Base-by-base conservation (phyloP, 2,329 filamentous ascomycete genomes). In the Hypoxylon sp. region DNA sequence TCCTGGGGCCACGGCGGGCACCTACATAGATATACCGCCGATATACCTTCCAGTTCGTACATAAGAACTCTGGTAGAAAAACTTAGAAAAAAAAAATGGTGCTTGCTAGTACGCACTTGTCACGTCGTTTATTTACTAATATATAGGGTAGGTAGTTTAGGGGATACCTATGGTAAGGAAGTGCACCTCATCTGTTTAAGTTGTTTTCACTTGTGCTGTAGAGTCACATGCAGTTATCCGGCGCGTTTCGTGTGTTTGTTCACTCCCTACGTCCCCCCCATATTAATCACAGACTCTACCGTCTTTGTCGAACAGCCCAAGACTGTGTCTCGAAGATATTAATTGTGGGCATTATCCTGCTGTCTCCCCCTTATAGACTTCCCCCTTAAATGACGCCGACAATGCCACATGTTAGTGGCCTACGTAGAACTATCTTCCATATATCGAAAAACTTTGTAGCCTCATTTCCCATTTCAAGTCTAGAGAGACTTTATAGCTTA, bases 171-270 rank as follows among this genome's bases (percentile, higher is more conserved):
- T 26, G 39, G 39, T 17, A 44, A 17, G 39, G 9, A 22, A 17
- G n/a, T 19, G 19, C 8, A n/a, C 19, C 5, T 3, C n/a, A 44
- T 17, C 14, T 44, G 39, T 31, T 22, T 17, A 9, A 3, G 14
- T 5, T 61, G 63, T 55, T 56, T 55, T 29, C 52, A 61, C 19
- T n/a, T 3, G 10, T 31, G 33, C 50, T 35, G 52, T 17, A 37
- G 52, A 14, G 13, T n/a, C 26, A 44, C 26, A 57, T 67, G 58
- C 58, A 58, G 26, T 3, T 39, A 53, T 9, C 58, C 64, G 58
- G 54, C 13, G 35, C 35, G 17, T 58, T 39, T n/a, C 13, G 52
- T 33, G 26, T 13, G 58, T 62, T 67, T 63, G 64, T 33, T 50
- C 22, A 35, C 33, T 33, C 4, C 13, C 47, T 10, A 3, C 14